These are phyloP conservation scores for Quercus wislizeni DNA, from an alignment of 306 rosid species.

Conservation along the genomic window DNA sequence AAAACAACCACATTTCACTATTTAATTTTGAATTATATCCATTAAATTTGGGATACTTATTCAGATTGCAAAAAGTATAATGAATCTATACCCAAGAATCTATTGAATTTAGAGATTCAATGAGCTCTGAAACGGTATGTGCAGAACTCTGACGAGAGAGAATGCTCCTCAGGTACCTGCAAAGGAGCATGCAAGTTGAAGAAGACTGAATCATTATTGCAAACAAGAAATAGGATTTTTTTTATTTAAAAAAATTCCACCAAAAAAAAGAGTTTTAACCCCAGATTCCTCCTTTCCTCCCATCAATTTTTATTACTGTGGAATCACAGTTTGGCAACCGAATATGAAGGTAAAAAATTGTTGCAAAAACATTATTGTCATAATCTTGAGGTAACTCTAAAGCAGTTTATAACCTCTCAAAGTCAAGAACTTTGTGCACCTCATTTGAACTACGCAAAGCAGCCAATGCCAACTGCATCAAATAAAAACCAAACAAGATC, in stretches of 20 bases:
- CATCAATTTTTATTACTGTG: neutral
- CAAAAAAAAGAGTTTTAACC: neutral
- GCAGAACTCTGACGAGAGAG: constrained; percentile 52
- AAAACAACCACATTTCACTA: constrained; percentile 2
- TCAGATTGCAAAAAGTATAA: constrained; percentile 3
- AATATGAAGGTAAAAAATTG: neutral
- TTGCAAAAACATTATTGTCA: neutral
- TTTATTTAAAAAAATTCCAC: neutral
- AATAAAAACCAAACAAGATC: constrained; percentile 15
- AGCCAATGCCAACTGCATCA: constrained; percentile 77
- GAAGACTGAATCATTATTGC: constrained; percentile 19
- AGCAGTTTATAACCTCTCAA: constrained; percentile 50
- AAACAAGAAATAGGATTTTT: neutral
- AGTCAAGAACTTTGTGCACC: constrained; percentile 59
- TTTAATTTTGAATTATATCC: neutral
- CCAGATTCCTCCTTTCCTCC: neutral
- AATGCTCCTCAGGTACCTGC: constrained; percentile 59
- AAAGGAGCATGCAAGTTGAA: constrained; percentile 19
- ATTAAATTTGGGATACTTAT: neutral
- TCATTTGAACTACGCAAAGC: constrained; percentile 69
- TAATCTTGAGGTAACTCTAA: constrained; percentile 2
- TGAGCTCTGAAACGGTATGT: constrained; percentile 62
- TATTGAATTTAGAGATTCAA: constrained; percentile 52
- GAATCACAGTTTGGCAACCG: neutral
- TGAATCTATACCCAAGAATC: constrained; percentile 65